These are phyloP conservation scores for Tulasnella sp. DNA, from an alignment of 768 basidiomycete genomes.

Conservation along the genomic window DNA sequence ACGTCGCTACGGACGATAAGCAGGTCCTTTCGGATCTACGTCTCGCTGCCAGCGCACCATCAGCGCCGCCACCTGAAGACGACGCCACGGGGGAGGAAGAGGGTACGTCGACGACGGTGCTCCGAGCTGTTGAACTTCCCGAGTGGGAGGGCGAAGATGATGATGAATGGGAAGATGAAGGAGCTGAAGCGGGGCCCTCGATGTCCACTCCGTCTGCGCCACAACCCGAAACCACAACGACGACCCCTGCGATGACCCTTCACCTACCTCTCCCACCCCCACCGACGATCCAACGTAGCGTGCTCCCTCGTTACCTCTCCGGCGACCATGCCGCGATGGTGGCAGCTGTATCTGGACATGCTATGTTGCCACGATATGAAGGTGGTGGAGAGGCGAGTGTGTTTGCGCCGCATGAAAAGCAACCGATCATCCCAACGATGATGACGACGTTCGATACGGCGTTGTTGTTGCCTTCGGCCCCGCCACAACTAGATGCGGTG, in stretches of 20 bases:
- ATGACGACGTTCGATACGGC: background rate
- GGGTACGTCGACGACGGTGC: background rate
- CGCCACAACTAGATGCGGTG: background rate
- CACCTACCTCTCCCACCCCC: background rate
- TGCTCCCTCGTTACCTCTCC: constrained; percentile 1
- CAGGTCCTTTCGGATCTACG: constrained; percentile 3
- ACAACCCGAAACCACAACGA: background rate
- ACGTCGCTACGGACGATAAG: constrained; percentile 19
- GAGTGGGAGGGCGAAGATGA: constrained; percentile 8
- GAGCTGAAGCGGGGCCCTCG: background rate
- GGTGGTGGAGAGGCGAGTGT: background rate
- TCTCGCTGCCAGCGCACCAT: constrained; percentile 3
- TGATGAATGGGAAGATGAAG: background rate
- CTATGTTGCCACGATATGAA: background rate
- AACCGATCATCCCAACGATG: background rate
- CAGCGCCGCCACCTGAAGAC: background rate
- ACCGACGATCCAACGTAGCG: background rate
- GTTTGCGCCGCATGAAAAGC: background rate
- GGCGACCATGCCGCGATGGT: background rate
- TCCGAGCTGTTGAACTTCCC: background rate
- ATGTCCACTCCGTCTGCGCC: background rate
- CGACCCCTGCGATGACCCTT: background rate
- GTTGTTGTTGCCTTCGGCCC: background rate
- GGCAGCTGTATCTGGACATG: background rate
- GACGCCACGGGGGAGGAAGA: background rate